Percentiles rank a stretch among this genome's conserved stretches.
Conservation (phyloP, 495 filamentous ascomycete genomes). For the Trichocladium antarcticum region DNA sequence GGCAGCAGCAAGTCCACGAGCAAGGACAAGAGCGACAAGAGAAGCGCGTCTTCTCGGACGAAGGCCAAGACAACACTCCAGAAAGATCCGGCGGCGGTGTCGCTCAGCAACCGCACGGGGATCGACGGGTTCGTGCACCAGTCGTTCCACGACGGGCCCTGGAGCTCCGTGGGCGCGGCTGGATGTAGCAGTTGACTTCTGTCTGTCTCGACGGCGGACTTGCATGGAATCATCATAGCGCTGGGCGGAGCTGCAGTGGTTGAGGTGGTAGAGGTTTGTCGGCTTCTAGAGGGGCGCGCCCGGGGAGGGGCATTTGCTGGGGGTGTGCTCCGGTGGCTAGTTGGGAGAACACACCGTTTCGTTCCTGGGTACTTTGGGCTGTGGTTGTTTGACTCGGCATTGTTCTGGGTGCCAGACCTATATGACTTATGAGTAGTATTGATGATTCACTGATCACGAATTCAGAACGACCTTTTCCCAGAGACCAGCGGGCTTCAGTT, state of each 20-base stretch:
- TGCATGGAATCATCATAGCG: too few relatives aligned
- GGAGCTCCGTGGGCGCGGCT: slow-evolving; percentile 1
- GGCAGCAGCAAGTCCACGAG: not conserved
- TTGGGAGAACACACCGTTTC: not conserved
- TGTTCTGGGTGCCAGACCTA: too few relatives aligned
- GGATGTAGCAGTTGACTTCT: not conserved
- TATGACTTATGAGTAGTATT: too few relatives aligned
- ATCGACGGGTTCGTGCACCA: slow-evolving; percentile 1
- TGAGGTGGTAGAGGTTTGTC: too few relatives aligned
- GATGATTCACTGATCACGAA: too few relatives aligned
- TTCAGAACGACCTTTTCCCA: too few relatives aligned
- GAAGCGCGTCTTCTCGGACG: not conserved
- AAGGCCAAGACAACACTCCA: not conserved
- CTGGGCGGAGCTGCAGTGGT: too few relatives aligned
- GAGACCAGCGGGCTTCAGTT: too few relatives aligned
- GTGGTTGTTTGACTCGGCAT: too few relatives aligned
- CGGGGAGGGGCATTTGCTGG: too few relatives aligned
- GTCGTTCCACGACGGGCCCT: not conserved
- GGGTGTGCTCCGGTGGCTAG: not conserved
- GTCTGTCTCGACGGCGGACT: too few relatives aligned
- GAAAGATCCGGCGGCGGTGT: not conserved
- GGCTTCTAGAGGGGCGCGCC: too few relatives aligned
- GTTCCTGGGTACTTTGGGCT: not conserved
- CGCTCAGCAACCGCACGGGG: slow-evolving; percentile 2
- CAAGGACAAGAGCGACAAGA: slow-evolving; percentile 1